Conservation (phyloP, 495 filamentous ascomycete species). For the Parathielavia hyrcaniae region DNA sequence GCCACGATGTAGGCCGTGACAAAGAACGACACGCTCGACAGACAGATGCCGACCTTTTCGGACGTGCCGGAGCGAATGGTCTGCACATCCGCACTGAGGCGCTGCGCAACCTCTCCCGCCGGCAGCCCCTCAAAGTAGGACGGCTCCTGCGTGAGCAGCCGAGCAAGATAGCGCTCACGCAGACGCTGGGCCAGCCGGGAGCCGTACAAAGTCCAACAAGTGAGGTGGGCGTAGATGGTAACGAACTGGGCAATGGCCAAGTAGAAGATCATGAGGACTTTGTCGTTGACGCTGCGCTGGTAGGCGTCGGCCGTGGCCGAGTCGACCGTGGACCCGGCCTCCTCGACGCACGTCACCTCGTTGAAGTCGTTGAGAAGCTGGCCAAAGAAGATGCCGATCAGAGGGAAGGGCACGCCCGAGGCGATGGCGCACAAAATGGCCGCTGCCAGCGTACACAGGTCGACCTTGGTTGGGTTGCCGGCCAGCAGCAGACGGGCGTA, state of each 20-base stretch:
- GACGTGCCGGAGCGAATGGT: conserved; percentile 57
- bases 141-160: conserved; percentile 54
- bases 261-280: conserved; percentile 58
- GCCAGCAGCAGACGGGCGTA: conserved; percentile 37
- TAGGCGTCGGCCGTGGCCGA: conserved; percentile 25
- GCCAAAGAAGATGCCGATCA: conserved; percentile 63
- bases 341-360: conserved; percentile 45
- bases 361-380: conserved; percentile 63
- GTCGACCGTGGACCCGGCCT: conserved; percentile 13
- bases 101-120: conserved; percentile 55
- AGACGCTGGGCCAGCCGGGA: conserved; percentile 57
- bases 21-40: conserved; percentile 56
- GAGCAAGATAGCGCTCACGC: conserved; percentile 52
- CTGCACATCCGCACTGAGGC: conserved; percentile 55
- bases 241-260: conserved; percentile 57
- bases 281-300: conserved; percentile 43
- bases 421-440: conserved; percentile 52
- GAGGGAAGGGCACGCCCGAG: conserved; percentile 61
- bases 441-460: conserved; percentile 45
- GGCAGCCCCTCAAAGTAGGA: conserved; percentile 55
- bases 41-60: conserved; percentile 60
- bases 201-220: conserved; percentile 57
- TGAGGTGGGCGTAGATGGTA: conserved; percentile 50
- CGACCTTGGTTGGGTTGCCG: conserved; percentile 34
- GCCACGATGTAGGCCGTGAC: conserved; percentile 58